A percentile compares a stretch with the other conserved stretches of the same genome.
phyloP scores from a whole-genome alignment of 2,329 filamentous ascomycete genomes.

The Colletotrichum neosansevieriae region DNA sequence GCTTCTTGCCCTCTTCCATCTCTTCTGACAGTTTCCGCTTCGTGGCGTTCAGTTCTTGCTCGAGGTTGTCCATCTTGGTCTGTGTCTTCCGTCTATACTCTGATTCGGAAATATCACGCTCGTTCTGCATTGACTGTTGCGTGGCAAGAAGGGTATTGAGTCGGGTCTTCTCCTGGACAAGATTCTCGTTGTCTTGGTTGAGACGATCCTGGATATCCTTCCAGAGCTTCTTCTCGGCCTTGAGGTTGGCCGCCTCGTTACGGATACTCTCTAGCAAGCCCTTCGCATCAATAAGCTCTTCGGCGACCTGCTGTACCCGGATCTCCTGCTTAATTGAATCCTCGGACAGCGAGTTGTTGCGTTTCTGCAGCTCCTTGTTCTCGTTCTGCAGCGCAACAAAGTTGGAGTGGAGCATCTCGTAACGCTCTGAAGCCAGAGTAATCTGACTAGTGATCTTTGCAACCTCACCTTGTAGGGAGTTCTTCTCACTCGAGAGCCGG shows the following conservation, averaged over 20 bases:
- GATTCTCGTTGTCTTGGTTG: slow-evolving; percentile 85
- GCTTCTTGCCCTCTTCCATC: slow-evolving; percentile 85
- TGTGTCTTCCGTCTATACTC: slow-evolving; percentile 87
- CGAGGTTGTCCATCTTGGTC: slow-evolving; percentile 80
- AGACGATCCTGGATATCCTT: slow-evolving; percentile 92
- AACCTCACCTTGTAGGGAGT: slow-evolving; percentile 83
- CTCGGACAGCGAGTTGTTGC: slow-evolving; percentile 81
- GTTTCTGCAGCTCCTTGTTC: slow-evolving; percentile 87
- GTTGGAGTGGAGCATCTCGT: slow-evolving; percentile 90
- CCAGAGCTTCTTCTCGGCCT: slow-evolving; percentile 94
- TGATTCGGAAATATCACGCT: slow-evolving; percentile 86
- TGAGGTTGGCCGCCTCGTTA: slow-evolving; percentile 91
- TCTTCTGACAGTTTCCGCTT: slow-evolving; percentile 89
- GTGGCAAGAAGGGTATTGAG: slow-evolving; percentile 86
- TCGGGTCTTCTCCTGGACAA: slow-evolving; percentile 86
- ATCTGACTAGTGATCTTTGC: slow-evolving; percentile 85
- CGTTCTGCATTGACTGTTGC: slow-evolving; percentile 90
- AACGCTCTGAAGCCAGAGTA: slow-evolving; percentile 83
- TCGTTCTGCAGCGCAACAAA: slow-evolving; percentile 86
- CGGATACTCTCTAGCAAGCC: slow-evolving; percentile 87
- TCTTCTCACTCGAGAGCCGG: slow-evolving; percentile 84
- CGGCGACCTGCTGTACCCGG: slow-evolving; percentile 88
- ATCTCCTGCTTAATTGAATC: slow-evolving; percentile 90
- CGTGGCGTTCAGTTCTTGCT: slow-evolving; percentile 80
- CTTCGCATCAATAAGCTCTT: slow-evolving; percentile 90